Conservation (phyloP, 2,329 filamentous ascomycete genomes). For the Leptographium wingfieldii region DNA sequence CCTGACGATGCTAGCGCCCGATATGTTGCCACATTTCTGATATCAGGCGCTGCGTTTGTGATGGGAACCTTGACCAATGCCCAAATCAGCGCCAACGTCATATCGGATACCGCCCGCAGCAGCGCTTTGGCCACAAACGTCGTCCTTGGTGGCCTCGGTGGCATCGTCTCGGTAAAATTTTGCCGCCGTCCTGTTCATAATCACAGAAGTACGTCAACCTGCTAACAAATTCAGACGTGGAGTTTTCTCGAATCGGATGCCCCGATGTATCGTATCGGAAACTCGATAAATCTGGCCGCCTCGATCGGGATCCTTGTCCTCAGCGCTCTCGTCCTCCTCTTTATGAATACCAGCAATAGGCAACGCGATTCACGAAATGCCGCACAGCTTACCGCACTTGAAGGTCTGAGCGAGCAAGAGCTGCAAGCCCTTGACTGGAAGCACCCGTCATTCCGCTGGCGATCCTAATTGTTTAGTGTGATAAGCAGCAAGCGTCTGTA, state of each 20-base stretch:
- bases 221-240: slow-evolving; percentile 11
- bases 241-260: slow-evolving; percentile 21
- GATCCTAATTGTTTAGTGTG: background rate
- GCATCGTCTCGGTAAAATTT: slow-evolving; percentile 18
- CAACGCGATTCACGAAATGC: slow-evolving; percentile 36
- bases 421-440: slow-evolving; percentile 51
- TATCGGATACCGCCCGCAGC: slow-evolving; percentile 32
- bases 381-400: slow-evolving; percentile 21
- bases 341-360: slow-evolving; percentile 49
- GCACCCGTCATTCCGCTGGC: slow-evolving; percentile 54
- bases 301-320: slow-evolving; percentile 4
- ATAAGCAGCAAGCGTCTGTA: too few species aligned
- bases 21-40: slow-evolving; percentile 25
- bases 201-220: background rate
- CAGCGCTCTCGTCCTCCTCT: slow-evolving; percentile 38
- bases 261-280: slow-evolving; percentile 23
- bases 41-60: slow-evolving; percentile 32
- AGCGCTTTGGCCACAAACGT: slow-evolving; percentile 55
- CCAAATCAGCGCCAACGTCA: slow-evolving; percentile 39
- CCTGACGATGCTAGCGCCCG: slow-evolving; percentile 13
- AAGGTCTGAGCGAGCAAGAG: slow-evolving; percentile 35
- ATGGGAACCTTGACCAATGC: slow-evolving; percentile 34
- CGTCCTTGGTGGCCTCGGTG: slow-evolving; percentile 44
- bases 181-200: background rate
- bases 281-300: slow-evolving; percentile 14